Evolutionary conservation across 2,329 filamentous ascomycete species (phyloP).

Genomic region (Sphaceloma murrayae): DNA sequence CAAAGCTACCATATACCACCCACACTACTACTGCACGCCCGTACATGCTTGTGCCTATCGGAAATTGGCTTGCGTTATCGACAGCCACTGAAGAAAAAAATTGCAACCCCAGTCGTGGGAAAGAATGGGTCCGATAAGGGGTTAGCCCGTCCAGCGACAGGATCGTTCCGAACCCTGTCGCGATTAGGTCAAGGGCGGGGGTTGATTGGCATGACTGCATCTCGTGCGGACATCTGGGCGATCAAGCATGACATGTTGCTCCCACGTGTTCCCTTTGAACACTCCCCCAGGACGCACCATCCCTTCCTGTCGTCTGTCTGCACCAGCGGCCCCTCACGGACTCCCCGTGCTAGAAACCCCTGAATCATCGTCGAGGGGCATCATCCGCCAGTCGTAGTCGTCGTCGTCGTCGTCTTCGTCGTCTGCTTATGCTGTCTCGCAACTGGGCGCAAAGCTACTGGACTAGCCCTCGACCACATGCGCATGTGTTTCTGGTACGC

Average conservation of each 20-base stretch:
- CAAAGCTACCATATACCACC: constrained; percentile 9
- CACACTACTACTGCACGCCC: no score
- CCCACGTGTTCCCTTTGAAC: constrained; percentile 9
- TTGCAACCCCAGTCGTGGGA: not conserved
- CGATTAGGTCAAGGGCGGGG: not conserved
- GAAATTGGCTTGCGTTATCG: not conserved
- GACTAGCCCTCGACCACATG: constrained; percentile 1
- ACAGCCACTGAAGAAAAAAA: not conserved
- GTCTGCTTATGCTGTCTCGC: not conserved
- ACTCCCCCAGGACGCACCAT: constrained; percentile 4
- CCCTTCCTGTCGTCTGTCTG: constrained; percentile 3
- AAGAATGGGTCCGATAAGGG: constrained; percentile 4
- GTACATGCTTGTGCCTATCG: constrained; percentile 9
- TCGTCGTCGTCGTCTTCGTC: not conserved
- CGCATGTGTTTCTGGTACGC: constrained; percentile 10
- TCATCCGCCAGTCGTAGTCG: not conserved
- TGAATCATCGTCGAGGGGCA: not conserved
- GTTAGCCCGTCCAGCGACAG: not conserved
- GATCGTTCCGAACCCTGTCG: constrained; percentile 10
- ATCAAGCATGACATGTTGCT: not conserved
- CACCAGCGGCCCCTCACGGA: not conserved
- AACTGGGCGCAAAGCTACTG: no score
- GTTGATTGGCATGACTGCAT: constrained; percentile 8
- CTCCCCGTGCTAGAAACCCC: no score
- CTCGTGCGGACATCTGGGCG: not conserved